These are phyloP conservation scores for Pontederia paniculata DNA, from an alignment of 176 grass and related monocot species.

Conservation along the genomic window DNA sequence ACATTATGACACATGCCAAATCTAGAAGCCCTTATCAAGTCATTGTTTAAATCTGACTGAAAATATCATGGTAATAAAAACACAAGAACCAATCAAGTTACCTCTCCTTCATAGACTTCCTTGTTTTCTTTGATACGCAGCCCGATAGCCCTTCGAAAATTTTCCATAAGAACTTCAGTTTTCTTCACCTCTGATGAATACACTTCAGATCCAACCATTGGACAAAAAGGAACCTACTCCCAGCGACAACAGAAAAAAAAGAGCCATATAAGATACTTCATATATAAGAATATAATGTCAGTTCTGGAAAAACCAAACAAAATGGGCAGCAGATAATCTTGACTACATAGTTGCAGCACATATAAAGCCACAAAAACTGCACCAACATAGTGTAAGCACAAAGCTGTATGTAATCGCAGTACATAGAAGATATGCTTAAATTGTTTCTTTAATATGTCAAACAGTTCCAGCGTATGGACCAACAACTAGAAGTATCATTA, in stretches of 20 bases:
- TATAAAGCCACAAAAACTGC: too few relatives aligned
- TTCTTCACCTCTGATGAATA: conserved; percentile 98
- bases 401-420: too few relatives aligned
- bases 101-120: conserved; percentile 96
- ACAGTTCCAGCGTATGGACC: too few relatives aligned
- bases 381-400: too few relatives aligned
- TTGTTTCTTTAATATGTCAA: too few relatives aligned
- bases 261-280: neutral
- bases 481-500: too few relatives aligned
- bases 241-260: conserved; percentile 1
- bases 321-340: too few relatives aligned
- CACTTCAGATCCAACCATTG: conserved; percentile 98
- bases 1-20: neutral
- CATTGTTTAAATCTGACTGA: neutral
- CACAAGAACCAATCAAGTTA: conserved; percentile 12
- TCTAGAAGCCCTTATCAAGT: neutral
- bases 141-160: conserved; percentile 83
- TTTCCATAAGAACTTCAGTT: conserved; percentile 91
- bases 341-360: too few relatives aligned
- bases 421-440: too few relatives aligned
- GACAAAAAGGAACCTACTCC: conserved; percentile 83
- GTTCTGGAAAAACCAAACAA: too few relatives aligned
- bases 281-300: neutral
- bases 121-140: conserved; percentile 98
- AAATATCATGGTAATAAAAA: neutral